Base-by-base conservation (phyloP, 2,329 filamentous ascomycete species). In the Cladosporium sp. region DNA sequence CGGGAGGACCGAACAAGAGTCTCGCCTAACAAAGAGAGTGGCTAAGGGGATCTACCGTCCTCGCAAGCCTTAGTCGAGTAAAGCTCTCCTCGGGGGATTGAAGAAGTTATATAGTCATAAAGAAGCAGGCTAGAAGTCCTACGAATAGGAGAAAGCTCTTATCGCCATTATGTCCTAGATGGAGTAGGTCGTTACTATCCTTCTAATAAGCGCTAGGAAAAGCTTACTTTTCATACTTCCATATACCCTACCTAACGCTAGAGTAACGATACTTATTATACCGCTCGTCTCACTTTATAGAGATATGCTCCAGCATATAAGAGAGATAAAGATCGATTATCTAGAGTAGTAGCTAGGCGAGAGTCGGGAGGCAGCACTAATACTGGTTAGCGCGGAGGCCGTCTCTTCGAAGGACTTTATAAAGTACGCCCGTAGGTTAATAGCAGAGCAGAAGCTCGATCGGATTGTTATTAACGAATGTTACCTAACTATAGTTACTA, bases 141-240 rank as follows among this genome's bases (percentile, higher is more conserved):
- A 15, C 50, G 57, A 58, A n/a, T 39, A 69, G 56, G 55, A 65
- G 57, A 24, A 59, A 54, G 64, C 60, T 5, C 56, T 68, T 10
- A 40, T 62, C 12, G 60, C 57, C 13, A 68, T 69, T 49, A 58
- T 64, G 42, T 56, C 54, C 12, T 66, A 10, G 56, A 66, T 12
- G 59, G 52, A 12, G 57, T 24, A 53, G 39, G 50, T 53, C n/a
- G 50, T 53, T 36, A 24, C 50, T 36, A 53, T 68, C 22, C 66
- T 70, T 49, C 63, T 45, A 13, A 69, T 56, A 7, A 60, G 67
- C 24, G 64, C 58, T 17, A 61, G 67, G 4, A 69, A 69, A 61
- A 68, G 65, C 45, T 44, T 70, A 20, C 59, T 68, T 34, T 70
- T 70, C 40, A 69, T 68, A 58, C 60, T 69, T 57, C 66, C 60